Evolutionary conservation across 768 basidiomycete genomes (phyloP).

Genomic region (Xerocomellus dryophilus): DNA sequence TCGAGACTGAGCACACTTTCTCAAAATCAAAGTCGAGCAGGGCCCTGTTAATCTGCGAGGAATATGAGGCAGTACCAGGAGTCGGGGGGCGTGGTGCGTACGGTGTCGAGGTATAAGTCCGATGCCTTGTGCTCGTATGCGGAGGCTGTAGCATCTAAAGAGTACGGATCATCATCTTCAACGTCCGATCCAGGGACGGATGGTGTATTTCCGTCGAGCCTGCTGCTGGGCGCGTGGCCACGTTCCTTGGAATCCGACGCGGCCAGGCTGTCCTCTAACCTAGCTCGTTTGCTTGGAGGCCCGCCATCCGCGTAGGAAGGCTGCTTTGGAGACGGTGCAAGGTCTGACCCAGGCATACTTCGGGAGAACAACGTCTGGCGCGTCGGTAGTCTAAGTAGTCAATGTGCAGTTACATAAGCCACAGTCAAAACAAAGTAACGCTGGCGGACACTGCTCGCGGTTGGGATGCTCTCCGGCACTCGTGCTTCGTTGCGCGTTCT

Average conservation of each 20-base stretch:
- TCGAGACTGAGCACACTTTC: constrained; percentile 95
- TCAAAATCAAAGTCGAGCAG: constrained; percentile 98
- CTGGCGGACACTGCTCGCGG: background rate
- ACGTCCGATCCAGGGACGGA: constrained; percentile 19
- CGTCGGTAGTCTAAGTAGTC: background rate
- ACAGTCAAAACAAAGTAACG: background rate
- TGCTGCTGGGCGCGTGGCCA: constrained; percentile 21
- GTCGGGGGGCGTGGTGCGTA: constrained; percentile 37
- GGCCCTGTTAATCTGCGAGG: constrained; percentile 77
- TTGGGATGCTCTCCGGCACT: constrained; percentile 24
- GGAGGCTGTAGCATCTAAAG: constrained; percentile 24
- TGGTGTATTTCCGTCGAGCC: constrained; percentile 31
- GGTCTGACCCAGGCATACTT: constrained; percentile 11
- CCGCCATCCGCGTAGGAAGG: constrained; percentile 13
- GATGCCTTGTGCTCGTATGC: constrained; percentile 47
- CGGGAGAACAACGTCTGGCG: background rate
- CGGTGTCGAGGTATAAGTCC: constrained; percentile 94
- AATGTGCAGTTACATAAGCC: constrained; percentile 22
- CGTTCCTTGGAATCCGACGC: constrained; percentile 25
- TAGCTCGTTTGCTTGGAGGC: constrained; percentile 32
- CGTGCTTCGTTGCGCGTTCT: constrained; percentile 26
- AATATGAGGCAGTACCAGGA: constrained; percentile 19
- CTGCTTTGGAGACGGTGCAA: constrained; percentile 7
- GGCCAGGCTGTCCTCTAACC: constrained; percentile 16
- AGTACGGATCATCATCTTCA: constrained; percentile 27